Evolutionary conservation across 1,284 basidiomycete genomes (phyloP), one percentile per base, ranked within the genome.

Genomic region (Ustilago trichophora): DNA sequence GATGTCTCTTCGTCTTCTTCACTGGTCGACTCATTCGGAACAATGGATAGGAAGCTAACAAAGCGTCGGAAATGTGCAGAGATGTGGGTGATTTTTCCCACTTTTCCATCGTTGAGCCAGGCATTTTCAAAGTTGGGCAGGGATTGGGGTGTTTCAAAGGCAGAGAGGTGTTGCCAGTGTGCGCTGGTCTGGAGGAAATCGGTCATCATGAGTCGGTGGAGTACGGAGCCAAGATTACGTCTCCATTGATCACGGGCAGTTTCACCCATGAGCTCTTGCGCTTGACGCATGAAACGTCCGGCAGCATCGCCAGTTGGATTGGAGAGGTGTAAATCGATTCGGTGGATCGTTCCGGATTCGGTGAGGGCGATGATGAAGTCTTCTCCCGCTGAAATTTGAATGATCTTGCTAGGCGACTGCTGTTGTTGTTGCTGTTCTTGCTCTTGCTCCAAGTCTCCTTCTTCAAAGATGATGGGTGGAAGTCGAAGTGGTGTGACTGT

Each of bases 61-160:
- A 94, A 91, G 21, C 87, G 88, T 43, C 84, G 71, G 82, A 89
- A 93, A 71, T 92, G 89, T 3, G 90, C 92, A n/a, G 91, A 88
- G 52, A 95, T 87, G 89, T 95, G 80, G 22, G 71, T 68, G 66
- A 83, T 80, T 45, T 80, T 34, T 75, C 54, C 49, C 32, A 56
- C 43, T 1, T 10, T 27, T 4, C 45, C 27, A 22, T n/a, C n/a
- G n/a, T 35, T 13, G 32, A 54, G n/a, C 60, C 67, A 65, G 4
- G 26, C 26, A 13, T 34, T 1, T 12, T 60, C 38, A 13, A 65
- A 66, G 0, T 19, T 31, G 2, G 34, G 31, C 6, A 36, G 24
- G 7, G 13, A 13, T 11, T 51, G n/a, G 6, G 63, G 63, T 12
- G 22, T 11, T 22, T 46, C 33, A 19, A 66, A 66, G 4, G 35